phyloP scores from a whole-genome alignment of 345 rosid species.

The Syzygium oleosum region DNA sequence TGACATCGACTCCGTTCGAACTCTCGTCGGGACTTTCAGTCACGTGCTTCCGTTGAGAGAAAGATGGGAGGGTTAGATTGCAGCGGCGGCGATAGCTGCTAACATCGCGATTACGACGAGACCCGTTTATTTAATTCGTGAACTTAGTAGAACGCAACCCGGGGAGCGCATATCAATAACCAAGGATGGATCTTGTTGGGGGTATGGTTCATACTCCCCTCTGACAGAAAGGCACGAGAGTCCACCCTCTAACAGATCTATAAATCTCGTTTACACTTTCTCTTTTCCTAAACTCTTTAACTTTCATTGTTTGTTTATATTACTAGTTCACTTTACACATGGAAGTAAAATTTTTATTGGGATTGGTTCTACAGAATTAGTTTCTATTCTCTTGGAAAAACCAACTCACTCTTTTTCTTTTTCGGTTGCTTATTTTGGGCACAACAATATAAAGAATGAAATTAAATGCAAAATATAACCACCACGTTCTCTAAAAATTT shows the following conservation, averaged over 20 bases:
- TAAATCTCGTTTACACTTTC: not conserved
- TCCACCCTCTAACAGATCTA: not conserved
- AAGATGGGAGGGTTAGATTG: not conserved
- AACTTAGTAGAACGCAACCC: no score
- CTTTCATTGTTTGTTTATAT: not conserved
- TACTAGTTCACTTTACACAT: not conserved
- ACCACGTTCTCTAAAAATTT: not conserved
- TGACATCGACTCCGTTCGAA: rapidly evolving
- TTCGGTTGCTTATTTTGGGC: not conserved
- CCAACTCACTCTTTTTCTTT: not conserved
- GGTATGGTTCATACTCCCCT: no score
- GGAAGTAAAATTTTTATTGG: not conserved
- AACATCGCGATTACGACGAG: not conserved
- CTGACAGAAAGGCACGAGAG: no score
- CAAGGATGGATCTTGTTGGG: no score
- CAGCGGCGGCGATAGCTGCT: not conserved
- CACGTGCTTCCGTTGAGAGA: not conserved
- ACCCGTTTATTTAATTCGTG: no score
- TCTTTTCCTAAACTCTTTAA: not conserved
- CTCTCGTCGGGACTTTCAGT: not conserved
- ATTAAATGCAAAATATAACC: not conserved
- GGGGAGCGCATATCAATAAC: no score
- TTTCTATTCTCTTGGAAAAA: not conserved
- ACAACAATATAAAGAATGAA: not conserved
- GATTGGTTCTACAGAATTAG: not conserved